Conservation (phyloP, 2,329 filamentous ascomycete genomes). For the Phaeosphaeriaceae sp. region DNA sequence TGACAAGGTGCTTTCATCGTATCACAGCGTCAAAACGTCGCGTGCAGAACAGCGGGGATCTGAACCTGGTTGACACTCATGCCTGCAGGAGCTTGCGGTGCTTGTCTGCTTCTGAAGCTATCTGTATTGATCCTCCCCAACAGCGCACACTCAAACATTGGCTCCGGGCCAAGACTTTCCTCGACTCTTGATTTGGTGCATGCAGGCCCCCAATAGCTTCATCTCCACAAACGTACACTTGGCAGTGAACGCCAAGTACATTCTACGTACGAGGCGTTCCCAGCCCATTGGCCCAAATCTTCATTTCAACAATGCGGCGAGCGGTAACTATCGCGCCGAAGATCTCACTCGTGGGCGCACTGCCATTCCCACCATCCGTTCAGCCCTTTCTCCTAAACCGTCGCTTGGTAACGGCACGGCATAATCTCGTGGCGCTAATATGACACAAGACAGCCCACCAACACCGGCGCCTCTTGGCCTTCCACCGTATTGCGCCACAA, state of each 20-base stretch:
- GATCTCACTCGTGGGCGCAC: neutral
- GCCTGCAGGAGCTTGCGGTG: too few species aligned
- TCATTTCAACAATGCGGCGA: neutral
- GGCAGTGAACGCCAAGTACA: conserved; percentile 2
- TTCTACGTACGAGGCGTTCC: neutral
- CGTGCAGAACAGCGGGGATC: conserved; percentile 1
- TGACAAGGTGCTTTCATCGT: too few species aligned
- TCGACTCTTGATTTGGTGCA: conserved; percentile 5
- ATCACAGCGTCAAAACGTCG: too few species aligned
- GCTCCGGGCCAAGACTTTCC: conserved; percentile 1
- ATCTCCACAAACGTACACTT: conserved; percentile 14
- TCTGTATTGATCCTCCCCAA: neutral
- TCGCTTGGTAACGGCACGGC: too few species aligned
- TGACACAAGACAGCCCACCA: too few species aligned
- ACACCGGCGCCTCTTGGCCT: neutral
- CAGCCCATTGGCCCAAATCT: neutral
- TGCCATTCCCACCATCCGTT: too few species aligned
- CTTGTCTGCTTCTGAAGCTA: too few species aligned
- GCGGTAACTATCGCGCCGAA: neutral
- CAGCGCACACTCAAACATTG: conserved; percentile 1
- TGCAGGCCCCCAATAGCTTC: conserved; percentile 3
- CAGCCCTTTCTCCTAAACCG: too few species aligned
- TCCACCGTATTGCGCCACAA: neutral
- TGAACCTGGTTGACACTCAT: too few species aligned
- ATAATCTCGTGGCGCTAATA: too few species aligned